Base-by-base conservation (phyloP, 2,329 filamentous ascomycete species). In the Botrytis squamosa region DNA sequence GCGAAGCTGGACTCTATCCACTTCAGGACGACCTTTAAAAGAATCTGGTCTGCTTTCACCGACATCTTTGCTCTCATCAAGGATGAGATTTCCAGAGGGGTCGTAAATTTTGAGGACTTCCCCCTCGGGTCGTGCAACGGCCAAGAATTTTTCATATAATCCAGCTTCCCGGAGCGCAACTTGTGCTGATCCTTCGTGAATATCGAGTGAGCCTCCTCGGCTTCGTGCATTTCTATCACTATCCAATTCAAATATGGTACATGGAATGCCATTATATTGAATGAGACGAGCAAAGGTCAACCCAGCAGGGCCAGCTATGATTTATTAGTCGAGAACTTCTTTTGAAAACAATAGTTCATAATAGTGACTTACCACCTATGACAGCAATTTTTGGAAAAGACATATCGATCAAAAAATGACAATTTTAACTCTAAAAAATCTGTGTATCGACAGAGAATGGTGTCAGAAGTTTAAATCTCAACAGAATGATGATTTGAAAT, bases 201-300 rank as follows among this genome's bases (percentile, higher is more conserved):
- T 86, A 67, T 87, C 86, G 7, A 88, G 80, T 46, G 86, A 86
- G 3, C 86, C 87, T 7, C 74, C 74, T 59, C 52, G 33, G 25
- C 46, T 68, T 52, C 63, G 67, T 55, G 72, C 71, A 59, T 73
- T 72, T 14, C 46, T 42, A 60, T 64, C 72, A 38, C 57, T 64
- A 20, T 82, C 79, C 33, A 80, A 77, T 75, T 82, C 81, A 70
- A 79, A 82, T n/a, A 82, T 62, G 29, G 73, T 75, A 69, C 71
- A 77, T 12, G 75, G 55, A 60, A 80, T 79, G 42, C 75, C 75
- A 57, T 79, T 77, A 42, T 74, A 75, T 55, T 80, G 77, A 29
- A 82, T 73, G 64, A 82, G 80, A 46, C 77, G 77, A 5, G 80
- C 81, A 59, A 82, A 78, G 25, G 78, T 80, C 52, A 82, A 76